phyloP scores from a whole-genome alignment of 1,139 yeast species.

The Pichia sp. region DNA sequence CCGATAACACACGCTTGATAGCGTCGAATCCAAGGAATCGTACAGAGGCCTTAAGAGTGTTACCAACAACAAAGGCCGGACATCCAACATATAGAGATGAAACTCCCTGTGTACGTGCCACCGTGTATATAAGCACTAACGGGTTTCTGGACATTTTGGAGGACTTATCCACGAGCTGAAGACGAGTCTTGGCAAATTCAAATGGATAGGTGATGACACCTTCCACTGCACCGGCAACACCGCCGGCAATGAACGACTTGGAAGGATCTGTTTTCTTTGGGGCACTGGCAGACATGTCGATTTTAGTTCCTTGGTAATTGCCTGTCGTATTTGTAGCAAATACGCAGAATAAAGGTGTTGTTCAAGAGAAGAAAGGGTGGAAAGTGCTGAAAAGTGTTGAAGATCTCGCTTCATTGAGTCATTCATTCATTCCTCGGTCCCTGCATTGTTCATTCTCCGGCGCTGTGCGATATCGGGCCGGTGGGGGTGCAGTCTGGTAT shows the following conservation, averaged over 20 bases:
- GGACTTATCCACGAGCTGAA: constrained; percentile 72
- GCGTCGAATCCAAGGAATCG: constrained; percentile 90
- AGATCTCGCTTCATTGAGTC: too few species aligned
- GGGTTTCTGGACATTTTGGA: constrained; percentile 76
- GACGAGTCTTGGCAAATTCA: constrained; percentile 91
- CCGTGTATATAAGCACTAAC: constrained; percentile 63
- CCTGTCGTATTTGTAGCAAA: too few species aligned
- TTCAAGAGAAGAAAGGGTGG: not conserved
- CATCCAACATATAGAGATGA: constrained; percentile 88
- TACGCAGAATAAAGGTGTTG: too few species aligned
- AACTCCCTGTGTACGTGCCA: constrained; percentile 74
- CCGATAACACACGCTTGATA: constrained; percentile 69
- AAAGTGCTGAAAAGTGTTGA: not conserved
- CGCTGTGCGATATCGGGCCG: too few species aligned
- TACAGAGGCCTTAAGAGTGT: constrained; percentile 91
- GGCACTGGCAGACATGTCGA: too few species aligned
- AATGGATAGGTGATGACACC: constrained; percentile 90
- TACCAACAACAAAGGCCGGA: constrained; percentile 94
- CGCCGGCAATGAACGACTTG: constrained; percentile 87
- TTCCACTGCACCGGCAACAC: constrained; percentile 91
- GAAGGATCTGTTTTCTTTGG: constrained; percentile 42
- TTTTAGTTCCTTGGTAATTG: too few species aligned
- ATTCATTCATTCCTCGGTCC: too few species aligned
- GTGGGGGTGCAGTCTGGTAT: too few species aligned
- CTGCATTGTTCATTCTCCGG: too few species aligned